A percentile compares a stretch with the other conserved stretches of the same genome.
Conservation (phyloP, 2,329 filamentous ascomycete species). For the Cercospora sp. region DNA sequence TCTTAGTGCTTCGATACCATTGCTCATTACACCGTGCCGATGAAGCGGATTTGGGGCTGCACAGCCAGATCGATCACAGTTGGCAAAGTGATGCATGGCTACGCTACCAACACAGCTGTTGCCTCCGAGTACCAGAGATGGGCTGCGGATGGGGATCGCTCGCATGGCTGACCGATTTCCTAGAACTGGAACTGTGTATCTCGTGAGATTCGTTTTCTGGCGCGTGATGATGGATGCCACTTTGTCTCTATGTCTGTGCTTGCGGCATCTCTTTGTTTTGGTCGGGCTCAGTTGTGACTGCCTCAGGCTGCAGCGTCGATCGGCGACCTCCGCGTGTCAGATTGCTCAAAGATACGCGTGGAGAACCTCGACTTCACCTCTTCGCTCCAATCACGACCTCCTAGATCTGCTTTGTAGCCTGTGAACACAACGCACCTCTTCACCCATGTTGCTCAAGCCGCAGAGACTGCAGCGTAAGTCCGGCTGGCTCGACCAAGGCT, state of each 20-base stretch:
- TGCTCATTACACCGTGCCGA: not conserved
- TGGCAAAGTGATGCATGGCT: not conserved
- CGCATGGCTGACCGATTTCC: no score
- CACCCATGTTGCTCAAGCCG: slow-evolving; percentile 10
- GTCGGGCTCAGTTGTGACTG: not conserved
- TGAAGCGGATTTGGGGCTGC: not conserved
- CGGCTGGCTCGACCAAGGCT: slow-evolving; percentile 15
- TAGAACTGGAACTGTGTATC: no score
- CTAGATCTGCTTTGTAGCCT: not conserved
- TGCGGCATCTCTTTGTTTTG: not conserved
- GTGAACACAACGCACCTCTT: not conserved
- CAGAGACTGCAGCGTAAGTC: slow-evolving; percentile 11
- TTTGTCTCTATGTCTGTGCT: not conserved
- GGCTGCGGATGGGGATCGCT: not conserved
- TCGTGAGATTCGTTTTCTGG: no score
- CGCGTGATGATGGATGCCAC: not conserved
- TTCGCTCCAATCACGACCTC: not conserved
- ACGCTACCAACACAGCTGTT: not conserved
- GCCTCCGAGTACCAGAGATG: not conserved
- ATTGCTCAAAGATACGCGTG: not conserved
- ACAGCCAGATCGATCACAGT: not conserved
- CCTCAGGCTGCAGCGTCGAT: not conserved
- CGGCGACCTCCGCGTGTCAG: slow-evolving; percentile 3
- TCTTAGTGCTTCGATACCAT: not conserved
- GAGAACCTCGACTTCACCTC: not conserved